These are phyloP conservation scores for Aspergillus incahuasiensis DNA, from an alignment of 495 filamentous ascomycete genomes.

Conservation along the genomic window DNA sequence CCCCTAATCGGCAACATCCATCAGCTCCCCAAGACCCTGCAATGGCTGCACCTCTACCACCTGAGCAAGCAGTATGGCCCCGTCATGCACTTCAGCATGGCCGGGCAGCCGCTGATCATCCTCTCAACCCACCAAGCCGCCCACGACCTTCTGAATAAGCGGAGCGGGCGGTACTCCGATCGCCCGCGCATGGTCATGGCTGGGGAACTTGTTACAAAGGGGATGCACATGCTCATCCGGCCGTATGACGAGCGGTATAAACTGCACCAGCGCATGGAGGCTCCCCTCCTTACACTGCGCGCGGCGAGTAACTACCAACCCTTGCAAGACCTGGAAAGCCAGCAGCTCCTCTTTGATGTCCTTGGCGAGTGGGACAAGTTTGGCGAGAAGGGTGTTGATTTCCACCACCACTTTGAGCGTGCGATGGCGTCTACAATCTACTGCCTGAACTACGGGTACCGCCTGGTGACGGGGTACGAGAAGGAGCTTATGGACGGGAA, in stretches of 20 bases:
- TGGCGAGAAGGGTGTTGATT: slow-evolving; percentile 14
- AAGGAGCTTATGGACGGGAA: slow-evolving; percentile 10
- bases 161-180: slow-evolving; percentile 18
- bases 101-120: slow-evolving; percentile 11
- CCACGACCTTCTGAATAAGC: slow-evolving; percentile 24
- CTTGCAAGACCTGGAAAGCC: slow-evolving; percentile 36
- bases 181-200: slow-evolving; percentile 25
- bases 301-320: slow-evolving; percentile 31
- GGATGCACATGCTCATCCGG: slow-evolving; percentile 40
- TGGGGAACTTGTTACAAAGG: slow-evolving; percentile 13
- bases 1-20: slow-evolving; percentile 30
- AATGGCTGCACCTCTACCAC: slow-evolving; percentile 17
- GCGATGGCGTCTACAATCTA: slow-evolving; percentile 21
- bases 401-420: slow-evolving; percentile 17
- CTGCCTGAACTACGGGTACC: slow-evolving; percentile 27
- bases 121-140: slow-evolving; percentile 11
- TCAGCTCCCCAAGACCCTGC: slow-evolving; percentile 14
- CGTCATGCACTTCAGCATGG: slow-evolving; percentile 18
- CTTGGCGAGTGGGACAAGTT: neutral
- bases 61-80: slow-evolving; percentile 28
- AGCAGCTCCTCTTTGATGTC: slow-evolving; percentile 23
- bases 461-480: slow-evolving; percentile 21
- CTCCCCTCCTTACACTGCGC: slow-evolving; percentile 29
- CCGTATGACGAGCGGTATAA: slow-evolving; percentile 40
- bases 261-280: slow-evolving; percentile 29